Base-by-base conservation (phyloP, 2,329 filamentous ascomycete genomes). In the Cladosporium sp. region DNA sequence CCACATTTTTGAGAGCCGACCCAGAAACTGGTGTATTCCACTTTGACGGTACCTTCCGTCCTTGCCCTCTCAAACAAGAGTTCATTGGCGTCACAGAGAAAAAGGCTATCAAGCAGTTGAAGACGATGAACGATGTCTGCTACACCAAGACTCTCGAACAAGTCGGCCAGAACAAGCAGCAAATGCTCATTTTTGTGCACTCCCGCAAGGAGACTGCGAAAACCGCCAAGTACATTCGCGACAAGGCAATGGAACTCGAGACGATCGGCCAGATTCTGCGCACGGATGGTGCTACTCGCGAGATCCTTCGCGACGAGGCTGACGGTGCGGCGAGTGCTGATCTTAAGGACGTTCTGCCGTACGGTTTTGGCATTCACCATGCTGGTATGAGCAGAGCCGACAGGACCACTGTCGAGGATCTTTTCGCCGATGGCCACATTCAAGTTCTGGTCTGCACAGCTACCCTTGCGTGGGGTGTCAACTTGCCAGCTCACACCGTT, bases 171-270 rank as follows among this genome's bases (percentile, higher is more conserved):
- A 88, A 95, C 68, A 86, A 90, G 62, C 96, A 99, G 67, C 94
- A 99, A 73, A 97, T 99, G 92, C 84, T 99, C 37, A 96, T 99
- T 59, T 99, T 99, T 70, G 94, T 99, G 5, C 95, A 99, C 72
- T 99, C 95, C 35, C 84, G 94, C 67, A 99, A 99, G 70, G 95
- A 99, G 74, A 99, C 95, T 0, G 91, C 92, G 8, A 99, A 99
- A 77, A 99, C 95, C 3, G 94, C 93, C 22, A 91, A 89, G 69
- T 96, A 96, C 70, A 92, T 99, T 68, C 85, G 92, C 62, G 95
- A 99, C 77, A 97, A 97, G 75, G 93, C 94, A 3, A 77, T 99
- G n/a, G 94, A 99, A 73, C 82, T 91, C 78, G 95, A 97, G 68
- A 97, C 94, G 0, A 97, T 99, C 67, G 91, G 93, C 58, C 91